Evolutionary conservation across 441 rosid genomes (phyloP).

Genomic region (Erodium chrysanthum): DNA sequence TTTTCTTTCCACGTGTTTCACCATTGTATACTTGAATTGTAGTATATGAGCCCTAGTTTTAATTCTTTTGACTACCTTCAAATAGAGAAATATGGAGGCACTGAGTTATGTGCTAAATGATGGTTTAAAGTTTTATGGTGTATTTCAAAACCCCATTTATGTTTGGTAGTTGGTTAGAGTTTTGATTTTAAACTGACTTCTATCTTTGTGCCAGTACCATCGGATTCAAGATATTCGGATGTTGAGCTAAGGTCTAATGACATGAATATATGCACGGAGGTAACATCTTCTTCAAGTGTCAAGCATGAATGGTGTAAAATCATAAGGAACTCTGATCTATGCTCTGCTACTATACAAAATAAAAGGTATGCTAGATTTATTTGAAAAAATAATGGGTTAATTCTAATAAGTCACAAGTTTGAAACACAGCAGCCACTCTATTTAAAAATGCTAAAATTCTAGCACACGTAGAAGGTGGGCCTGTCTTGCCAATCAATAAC

Average conservation of each 20-base stretch:
- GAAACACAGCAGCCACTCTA: background rate
- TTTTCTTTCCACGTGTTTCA: background rate
- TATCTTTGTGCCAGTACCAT: constrained; percentile 46
- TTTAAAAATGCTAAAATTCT: background rate
- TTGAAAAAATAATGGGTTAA: background rate
- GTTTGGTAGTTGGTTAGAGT: background rate
- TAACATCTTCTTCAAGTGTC: constrained; percentile 34
- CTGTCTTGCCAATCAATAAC: background rate
- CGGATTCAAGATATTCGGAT: constrained; percentile 47
- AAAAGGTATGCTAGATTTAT: constrained; percentile 35
- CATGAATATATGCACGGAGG: constrained; percentile 47
- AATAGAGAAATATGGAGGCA: background rate
- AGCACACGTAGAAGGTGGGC: background rate
- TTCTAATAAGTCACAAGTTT: background rate
- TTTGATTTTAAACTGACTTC: constrained; percentile 12
- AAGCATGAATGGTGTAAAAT: constrained; percentile 78
- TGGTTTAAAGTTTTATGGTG: background rate
- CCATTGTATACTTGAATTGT: background rate
- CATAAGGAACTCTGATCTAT: constrained; percentile 40
- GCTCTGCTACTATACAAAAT: constrained; percentile 59
- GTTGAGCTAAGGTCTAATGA: constrained; percentile 53
- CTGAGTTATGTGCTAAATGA: background rate
- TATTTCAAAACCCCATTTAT: background rate
- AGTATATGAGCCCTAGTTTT: constrained; percentile 3
- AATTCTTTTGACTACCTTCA: background rate